Evolutionary conservation across 768 basidiomycete species (phyloP), one percentile per base, ranked within the genome.

Genomic region (Tephrocybe rancida): DNA sequence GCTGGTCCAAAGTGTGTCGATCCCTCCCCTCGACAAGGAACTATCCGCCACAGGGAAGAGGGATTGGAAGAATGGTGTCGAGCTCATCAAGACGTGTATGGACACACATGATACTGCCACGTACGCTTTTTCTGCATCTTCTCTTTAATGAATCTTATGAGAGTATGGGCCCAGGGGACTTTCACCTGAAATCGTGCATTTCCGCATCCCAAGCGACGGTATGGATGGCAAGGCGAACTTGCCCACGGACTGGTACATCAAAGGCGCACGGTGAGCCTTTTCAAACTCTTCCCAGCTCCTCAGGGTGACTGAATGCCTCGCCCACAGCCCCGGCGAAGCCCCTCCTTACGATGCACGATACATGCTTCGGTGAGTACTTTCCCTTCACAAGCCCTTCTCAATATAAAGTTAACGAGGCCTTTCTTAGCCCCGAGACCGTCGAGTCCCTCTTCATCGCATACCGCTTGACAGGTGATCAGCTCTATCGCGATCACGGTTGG

Each of bases 391-490:
- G 4, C 8, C 14, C 10, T n/a, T 45, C 48, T 30, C 43, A 19
- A 29, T 35, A 39, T 38, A 19, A 7, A 42, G 16, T 48, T 13
- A 48, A n/a, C 29, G n/a, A n/a, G n/a, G n/a, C n/a, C n/a, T 47
- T 45, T 37, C 7, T 37, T 58, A 88, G 92, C 6, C 95, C 95
- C 2, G 95, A 98, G 74, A 98, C 95, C 1, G 82, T 95, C 22
- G 95, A 98, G 68, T 95, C 92, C 0, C 83, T 97, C 35, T 96
- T 98, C 77, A 74, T 94, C 39, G 95, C 93, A 0, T 97, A 79
- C 69, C 83, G 95, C n/a, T 75, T 94, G 3, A 96, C 95, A 2
- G 93, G 93, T 5, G 86, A 97, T 62, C 72, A 78, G 25, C 74
- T 78, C 24, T 98, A 95, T 66, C 85, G 95, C 13, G 81, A 87